Percentiles rank a stretch among this genome's conserved stretches.
These are phyloP conservation scores for Discostella stelligeroides DNA, from an alignment of 108 stramenopile species.

Conservation along the genomic window DNA sequence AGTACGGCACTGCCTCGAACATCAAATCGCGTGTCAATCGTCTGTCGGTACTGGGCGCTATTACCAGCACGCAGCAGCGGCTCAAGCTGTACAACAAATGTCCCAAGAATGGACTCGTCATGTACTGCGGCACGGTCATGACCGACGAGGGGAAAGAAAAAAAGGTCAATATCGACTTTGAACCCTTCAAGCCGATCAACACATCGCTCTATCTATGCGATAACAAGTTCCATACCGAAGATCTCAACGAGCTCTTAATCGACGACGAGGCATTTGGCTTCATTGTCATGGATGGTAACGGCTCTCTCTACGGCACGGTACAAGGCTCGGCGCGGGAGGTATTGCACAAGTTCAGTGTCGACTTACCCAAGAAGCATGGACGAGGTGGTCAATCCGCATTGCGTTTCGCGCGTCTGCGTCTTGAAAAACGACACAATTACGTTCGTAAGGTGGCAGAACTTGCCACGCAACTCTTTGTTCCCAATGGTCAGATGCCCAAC, in stretches of 20 bases:
- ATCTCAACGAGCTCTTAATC: slow-evolving; percentile 96
- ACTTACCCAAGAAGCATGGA: slow-evolving; percentile 99
- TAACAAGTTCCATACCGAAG: slow-evolving; percentile 98
- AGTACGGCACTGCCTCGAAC: slow-evolving; percentile 99
- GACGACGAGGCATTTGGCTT: slow-evolving; percentile 99
- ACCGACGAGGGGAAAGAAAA: slow-evolving; percentile 99
- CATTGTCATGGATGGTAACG: slow-evolving; percentile 99
- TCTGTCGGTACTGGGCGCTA: slow-evolving; percentile 95
- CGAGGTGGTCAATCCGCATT: slow-evolving; percentile 99
- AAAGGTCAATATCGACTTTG: slow-evolving; percentile 97
- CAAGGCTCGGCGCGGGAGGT: slow-evolving; percentile 94
- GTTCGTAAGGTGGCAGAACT: slow-evolving; percentile 98
- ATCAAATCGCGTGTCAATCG: slow-evolving; percentile 98
- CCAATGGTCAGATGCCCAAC: slow-evolving; percentile 95
- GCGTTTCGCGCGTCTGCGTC: slow-evolving; percentile 98
- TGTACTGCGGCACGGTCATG: slow-evolving; percentile 98
- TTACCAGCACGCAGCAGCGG: slow-evolving; percentile 98
- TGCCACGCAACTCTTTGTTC: slow-evolving; percentile 96
- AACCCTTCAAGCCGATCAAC: slow-evolving; percentile 99
- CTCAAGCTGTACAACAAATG: slow-evolving; percentile 96
- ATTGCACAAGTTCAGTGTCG: slow-evolving; percentile 97
- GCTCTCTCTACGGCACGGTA: slow-evolving; percentile 94
- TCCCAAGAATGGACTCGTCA: slow-evolving; percentile 91
- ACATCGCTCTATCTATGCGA: slow-evolving; percentile 99
- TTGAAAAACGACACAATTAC: slow-evolving; percentile 99